Conservation (phyloP, 2,329 filamentous ascomycete genomes). For the Clarireedia homoeocarpa region DNA sequence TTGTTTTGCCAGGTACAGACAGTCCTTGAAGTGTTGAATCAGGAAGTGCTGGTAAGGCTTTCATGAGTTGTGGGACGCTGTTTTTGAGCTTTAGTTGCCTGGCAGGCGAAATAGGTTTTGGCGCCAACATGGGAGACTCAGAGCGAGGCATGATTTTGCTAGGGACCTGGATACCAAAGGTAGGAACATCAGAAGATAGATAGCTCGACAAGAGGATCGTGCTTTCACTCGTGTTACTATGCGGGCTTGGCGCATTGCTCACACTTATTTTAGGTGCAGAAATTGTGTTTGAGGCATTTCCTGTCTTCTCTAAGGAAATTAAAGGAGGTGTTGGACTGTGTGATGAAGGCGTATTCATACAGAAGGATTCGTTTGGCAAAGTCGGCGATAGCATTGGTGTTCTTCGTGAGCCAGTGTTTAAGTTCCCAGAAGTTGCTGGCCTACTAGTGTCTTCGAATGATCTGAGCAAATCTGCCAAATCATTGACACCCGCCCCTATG, state of each 20-base stretch:
- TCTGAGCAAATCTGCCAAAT: slow-evolving; percentile 13
- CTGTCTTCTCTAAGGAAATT: slow-evolving; percentile 8
- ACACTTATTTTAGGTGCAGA: background rate
- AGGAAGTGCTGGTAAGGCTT: slow-evolving; percentile 27
- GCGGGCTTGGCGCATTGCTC: background rate
- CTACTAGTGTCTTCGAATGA: slow-evolving; percentile 9
- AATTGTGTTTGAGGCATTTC: background rate
- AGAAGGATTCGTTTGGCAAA: slow-evolving; percentile 11
- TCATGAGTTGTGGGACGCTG: slow-evolving; percentile 30
- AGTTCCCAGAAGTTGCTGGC: background rate
- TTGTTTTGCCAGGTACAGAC: slow-evolving; percentile 1
- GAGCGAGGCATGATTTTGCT: slow-evolving; percentile 19
- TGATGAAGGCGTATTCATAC: background rate
- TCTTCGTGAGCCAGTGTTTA: slow-evolving; percentile 7
- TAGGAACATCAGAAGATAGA: slow-evolving; percentile 10
- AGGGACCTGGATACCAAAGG: slow-evolving; percentile 18
- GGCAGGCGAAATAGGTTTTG: slow-evolving; percentile 30
- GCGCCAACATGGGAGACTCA: slow-evolving; percentile 26
- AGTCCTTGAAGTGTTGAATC: slow-evolving; percentile 11
- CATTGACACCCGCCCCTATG: slow-evolving; percentile 14
- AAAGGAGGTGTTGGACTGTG: slow-evolving; percentile 6
- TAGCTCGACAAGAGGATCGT: background rate
- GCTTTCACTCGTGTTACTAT: slow-evolving; percentile 6
- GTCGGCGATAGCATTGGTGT: slow-evolving; percentile 18
- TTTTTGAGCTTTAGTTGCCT: slow-evolving; percentile 29